Conservation (phyloP, 345 rosid genomes). For the Gynandropsis gynandra region DNA sequence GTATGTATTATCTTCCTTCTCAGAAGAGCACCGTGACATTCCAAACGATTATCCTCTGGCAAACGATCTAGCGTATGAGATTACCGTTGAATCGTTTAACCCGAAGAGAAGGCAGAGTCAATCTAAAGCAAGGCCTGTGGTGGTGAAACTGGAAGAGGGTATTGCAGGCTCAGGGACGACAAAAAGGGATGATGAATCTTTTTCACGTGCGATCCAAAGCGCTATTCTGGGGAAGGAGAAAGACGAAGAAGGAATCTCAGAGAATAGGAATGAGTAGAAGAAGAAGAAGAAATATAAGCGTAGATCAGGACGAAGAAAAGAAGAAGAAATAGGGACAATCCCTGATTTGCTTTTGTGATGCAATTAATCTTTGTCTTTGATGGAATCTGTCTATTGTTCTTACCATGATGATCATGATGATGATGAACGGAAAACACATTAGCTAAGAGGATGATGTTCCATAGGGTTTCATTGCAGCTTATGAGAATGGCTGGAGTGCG, state of each 20-base stretch:
- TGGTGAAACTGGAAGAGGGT: conserved; percentile 79
- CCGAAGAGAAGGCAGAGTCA: conserved; percentile 47
- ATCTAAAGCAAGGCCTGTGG: conserved; percentile 83
- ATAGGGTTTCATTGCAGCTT: no score
- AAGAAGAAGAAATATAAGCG: conserved; percentile 46
- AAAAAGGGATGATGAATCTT: conserved; percentile 34
- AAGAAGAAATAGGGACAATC: conserved; percentile 32
- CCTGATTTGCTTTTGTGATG: conserved; percentile 79
- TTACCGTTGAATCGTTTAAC: conserved; percentile 46
- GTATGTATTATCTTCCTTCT: conserved; percentile 66
- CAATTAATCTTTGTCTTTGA: no score
- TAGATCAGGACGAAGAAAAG: conserved; percentile 41
- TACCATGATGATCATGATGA: no score
- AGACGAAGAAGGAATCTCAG: no score
- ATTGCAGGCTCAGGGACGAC: conserved; percentile 37
- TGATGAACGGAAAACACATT: no score
- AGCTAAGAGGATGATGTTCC: no score
- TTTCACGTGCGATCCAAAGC: conserved; percentile 63
- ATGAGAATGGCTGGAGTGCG: no score
- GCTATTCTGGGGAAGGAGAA: conserved; percentile 59
- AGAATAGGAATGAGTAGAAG: conserved; percentile 65
- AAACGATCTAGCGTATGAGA: no score
- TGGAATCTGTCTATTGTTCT: no score
- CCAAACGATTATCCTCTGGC: conserved; percentile 75
- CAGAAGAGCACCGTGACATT: conserved; percentile 39